These are phyloP conservation scores for Filobasidium uniguttulatum DNA, from an alignment of 1,284 basidiomycete species.

Conservation along the genomic window DNA sequence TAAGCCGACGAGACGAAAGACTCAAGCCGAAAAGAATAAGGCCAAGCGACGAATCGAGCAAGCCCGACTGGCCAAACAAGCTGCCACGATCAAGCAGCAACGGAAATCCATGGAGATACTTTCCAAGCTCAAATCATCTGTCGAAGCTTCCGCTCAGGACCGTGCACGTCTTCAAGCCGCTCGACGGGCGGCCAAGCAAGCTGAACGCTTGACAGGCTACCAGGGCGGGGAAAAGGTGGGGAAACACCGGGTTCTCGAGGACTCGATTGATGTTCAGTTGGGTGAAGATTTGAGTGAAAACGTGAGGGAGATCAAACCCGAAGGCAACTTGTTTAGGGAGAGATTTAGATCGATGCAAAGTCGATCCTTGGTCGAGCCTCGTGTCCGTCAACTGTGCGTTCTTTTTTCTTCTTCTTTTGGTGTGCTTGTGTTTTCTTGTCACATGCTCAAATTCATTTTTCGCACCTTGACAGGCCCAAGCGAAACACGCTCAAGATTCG, in stretches of 20 bases:
- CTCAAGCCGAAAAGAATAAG: conserved; percentile 37
- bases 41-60: conserved; percentile 15
- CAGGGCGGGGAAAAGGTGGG: conserved; percentile 53
- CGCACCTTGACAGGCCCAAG: conserved; percentile 52
- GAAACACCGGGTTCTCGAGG: conserved; percentile 58
- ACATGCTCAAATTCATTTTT: conserved; percentile 8
- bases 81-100: conserved; percentile 16
- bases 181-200: conserved; percentile 18
- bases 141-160: conserved; percentile 19
- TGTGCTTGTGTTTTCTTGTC: not conserved
- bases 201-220: conserved; percentile 45
- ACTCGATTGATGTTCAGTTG: conserved; percentile 67
- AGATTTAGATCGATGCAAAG: conserved; percentile 51
- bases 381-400: conserved; percentile 53
- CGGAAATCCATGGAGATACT: conserved; percentile 21
- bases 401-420: not conserved
- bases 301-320: conserved; percentile 71
- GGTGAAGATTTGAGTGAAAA: conserved; percentile 83
- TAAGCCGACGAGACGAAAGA: conserved; percentile 52
- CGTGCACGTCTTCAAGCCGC: conserved; percentile 20
- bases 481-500: conserved; percentile 48
- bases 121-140: conserved; percentile 17
- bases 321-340: conserved; percentile 85
- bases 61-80: conserved; percentile 13
- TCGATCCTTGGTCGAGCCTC: conserved; percentile 38